Percentiles rank a stretch among this genome's conserved stretches.
Evolutionary conservation across 2,329 filamentous ascomycete genomes (phyloP).

Genomic region (Aspergillus unguis): DNA sequence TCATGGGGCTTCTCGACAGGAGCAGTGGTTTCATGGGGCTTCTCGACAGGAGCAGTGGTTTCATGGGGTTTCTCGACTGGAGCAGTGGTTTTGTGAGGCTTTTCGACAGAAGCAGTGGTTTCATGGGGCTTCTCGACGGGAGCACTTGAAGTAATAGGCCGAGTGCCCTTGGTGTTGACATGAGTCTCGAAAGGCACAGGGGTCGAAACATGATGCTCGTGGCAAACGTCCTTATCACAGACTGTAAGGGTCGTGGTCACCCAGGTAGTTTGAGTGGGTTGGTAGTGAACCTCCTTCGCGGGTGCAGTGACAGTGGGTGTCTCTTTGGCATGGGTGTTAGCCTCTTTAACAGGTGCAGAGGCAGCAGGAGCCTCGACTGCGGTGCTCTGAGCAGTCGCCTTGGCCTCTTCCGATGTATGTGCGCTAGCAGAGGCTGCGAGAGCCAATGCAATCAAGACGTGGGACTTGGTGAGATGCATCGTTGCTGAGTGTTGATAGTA

Average conservation of each 20-base stretch:
- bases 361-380: background rate
- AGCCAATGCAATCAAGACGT: slow-evolving; percentile 18
- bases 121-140: background rate
- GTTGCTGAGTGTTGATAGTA: slow-evolving; percentile 9
- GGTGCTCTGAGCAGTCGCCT: background rate
- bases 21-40: background rate
- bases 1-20: background rate
- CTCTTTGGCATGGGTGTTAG: background rate
- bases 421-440: slow-evolving; percentile 18
- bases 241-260: slow-evolving; percentile 3
- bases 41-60: background rate
- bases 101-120: background rate
- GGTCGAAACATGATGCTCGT: slow-evolving; percentile 1
- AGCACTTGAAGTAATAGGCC: background rate
- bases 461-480: slow-evolving; percentile 31
- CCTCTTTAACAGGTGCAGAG: background rate
- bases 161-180: slow-evolving; percentile 1
- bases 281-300: background rate
- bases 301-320: background rate
- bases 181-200: slow-evolving; percentile 5
- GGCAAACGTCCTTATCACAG: background rate
- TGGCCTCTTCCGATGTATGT: background rate
- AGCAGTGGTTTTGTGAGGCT: background rate
- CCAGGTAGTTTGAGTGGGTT: background rate
- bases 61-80: background rate